A percentile compares a stretch with the other conserved stretches of the same genome.
These are phyloP conservation scores for Penicillium pancosmium DNA, from an alignment of 495 filamentous ascomycete species.

Conservation along the genomic window DNA sequence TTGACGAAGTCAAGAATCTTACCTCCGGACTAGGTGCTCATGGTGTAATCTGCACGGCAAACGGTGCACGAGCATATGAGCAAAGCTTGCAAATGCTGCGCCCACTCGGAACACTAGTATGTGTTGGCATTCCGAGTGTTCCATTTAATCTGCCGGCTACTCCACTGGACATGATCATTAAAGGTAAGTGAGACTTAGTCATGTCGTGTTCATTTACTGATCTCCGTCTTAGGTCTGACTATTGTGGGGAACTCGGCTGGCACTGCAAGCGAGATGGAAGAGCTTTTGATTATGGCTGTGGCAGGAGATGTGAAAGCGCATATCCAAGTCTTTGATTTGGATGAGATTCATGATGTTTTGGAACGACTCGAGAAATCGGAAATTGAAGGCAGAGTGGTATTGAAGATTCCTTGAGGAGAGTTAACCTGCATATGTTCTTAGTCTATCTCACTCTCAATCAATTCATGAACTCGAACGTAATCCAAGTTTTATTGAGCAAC, in stretches of 20 bases:
- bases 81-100: constrained; percentile 46
- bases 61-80: constrained; percentile 41
- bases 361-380: constrained; percentile 41
- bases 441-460: too few relatives aligned
- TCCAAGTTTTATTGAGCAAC: too few relatives aligned
- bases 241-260: constrained; percentile 48
- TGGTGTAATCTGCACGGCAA: constrained; percentile 48
- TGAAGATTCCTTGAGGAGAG: constrained; percentile 36
- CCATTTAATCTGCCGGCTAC: constrained; percentile 42
- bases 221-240: constrained; percentile 31
- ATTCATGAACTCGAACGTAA: too few relatives aligned
- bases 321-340: constrained; percentile 44
- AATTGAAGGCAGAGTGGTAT: constrained; percentile 45
- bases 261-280: constrained; percentile 43
- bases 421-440: neutral
- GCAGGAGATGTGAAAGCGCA: constrained; percentile 41
- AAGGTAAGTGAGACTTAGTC: constrained; percentile 21
- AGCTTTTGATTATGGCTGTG: constrained; percentile 43
- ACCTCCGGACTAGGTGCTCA: constrained; percentile 45
- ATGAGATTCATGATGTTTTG: constrained; percentile 45
- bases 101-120: constrained; percentile 44
- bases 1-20: constrained; percentile 32
- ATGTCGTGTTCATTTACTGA: neutral
- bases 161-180: constrained; percentile 50
- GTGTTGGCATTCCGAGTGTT: constrained; percentile 45